A percentile compares a stretch with the other conserved stretches of the same genome.
Conservation (phyloP, 2,329 filamentous ascomycete genomes). For the Phymatotrichopsis omnivora region DNA sequence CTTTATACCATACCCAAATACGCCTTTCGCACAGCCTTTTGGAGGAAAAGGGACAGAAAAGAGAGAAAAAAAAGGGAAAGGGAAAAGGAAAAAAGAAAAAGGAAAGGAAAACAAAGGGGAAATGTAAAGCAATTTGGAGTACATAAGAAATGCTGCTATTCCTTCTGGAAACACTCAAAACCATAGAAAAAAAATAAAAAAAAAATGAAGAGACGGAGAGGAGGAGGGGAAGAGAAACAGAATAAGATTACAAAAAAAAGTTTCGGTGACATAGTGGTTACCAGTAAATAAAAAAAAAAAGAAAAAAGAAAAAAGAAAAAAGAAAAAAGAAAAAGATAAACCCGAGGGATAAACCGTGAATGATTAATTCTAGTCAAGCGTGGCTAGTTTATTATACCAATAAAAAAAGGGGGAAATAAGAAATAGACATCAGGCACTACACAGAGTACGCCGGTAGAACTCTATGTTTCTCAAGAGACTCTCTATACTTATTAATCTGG, state of each 20-base stretch:
- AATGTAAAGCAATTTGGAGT: not conserved
- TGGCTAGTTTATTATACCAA: not conserved
- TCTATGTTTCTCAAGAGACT: not conserved
- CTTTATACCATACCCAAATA: too few relatives aligned
- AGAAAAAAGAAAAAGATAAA: conserved; percentile 1
- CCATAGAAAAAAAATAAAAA: not conserved
- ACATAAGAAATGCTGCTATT: not conserved
- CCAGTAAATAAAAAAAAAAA: not conserved
- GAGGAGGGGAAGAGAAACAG: not conserved
- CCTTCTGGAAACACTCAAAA: not conserved
- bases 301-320: not conserved
- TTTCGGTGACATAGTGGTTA: not conserved
- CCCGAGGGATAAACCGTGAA: conserved; percentile 2
- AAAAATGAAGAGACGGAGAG: not conserved
- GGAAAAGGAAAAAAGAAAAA: not conserved
- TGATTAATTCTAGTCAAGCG: not conserved
- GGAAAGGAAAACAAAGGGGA: not conserved
- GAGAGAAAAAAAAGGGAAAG: too few relatives aligned
- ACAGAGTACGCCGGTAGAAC: too few relatives aligned
- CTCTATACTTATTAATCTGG: not conserved
- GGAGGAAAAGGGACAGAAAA: not conserved
- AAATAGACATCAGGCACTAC: not conserved
- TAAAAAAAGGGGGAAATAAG: not conserved
- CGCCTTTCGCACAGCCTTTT: too few relatives aligned
- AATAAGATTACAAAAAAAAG: conserved; percentile 1